Conservation (phyloP, 108 stramenopile species). For the Mediolabrus comicus region DNA sequence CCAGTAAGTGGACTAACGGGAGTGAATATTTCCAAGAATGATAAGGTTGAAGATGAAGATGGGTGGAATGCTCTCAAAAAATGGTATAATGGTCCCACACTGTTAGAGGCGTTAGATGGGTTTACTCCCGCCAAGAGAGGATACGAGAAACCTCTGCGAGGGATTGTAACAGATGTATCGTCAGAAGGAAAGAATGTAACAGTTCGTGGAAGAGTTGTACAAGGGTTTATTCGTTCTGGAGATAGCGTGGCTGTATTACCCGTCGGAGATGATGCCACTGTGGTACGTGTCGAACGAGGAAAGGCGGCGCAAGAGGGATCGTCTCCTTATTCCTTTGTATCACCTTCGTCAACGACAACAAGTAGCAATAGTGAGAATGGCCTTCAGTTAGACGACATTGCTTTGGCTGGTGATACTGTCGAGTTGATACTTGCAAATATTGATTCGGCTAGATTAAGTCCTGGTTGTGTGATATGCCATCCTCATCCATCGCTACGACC, state of each 20-base stretch:
- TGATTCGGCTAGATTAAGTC: conserved; percentile 71
- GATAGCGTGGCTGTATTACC: conserved; percentile 79
- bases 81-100: conserved; percentile 77
- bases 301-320: conserved; percentile 45
- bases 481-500: conserved; percentile 56
- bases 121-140: conserved; percentile 45
- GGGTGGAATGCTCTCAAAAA: conserved; percentile 26
- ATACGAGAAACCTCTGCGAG: conserved; percentile 50
- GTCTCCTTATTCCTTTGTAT: conserved; percentile 32
- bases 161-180: conserved; percentile 65
- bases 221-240: conserved; percentile 70
- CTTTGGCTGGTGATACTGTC: conserved; percentile 87
- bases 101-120: conserved; percentile 64
- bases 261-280: conserved; percentile 71
- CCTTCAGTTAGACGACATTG: conserved; percentile 47
- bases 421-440: conserved; percentile 75
- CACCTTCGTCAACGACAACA: not conserved
- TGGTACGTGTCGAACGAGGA: conserved; percentile 67
- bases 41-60: conserved; percentile 17
- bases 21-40: conserved; percentile 48
- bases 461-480: conserved; percentile 78
- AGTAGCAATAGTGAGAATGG: conserved; percentile 30
- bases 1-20: conserved; percentile 71
- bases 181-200: conserved; percentile 77
- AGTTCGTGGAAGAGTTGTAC: conserved; percentile 70